Base-by-base conservation (phyloP, 139 green algal species). In the Auxenochlorella pyrenoidosa region DNA sequence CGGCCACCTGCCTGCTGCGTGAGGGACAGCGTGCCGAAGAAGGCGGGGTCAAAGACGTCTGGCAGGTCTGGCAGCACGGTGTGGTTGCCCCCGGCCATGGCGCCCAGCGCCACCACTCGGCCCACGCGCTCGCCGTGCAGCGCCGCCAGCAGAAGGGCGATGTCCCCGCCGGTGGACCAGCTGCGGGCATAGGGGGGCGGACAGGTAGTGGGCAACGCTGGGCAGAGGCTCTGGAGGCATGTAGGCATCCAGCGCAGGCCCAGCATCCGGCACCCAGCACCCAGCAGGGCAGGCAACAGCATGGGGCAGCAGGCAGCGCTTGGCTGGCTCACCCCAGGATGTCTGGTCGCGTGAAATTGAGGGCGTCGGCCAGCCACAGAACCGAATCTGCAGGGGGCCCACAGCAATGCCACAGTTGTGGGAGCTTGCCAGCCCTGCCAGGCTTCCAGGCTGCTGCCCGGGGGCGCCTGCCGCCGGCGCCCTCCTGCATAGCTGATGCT, bases 31-130 rank as follows among this genome's bases (percentile, higher is more conserved):
- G 19, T 41, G 30, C 12, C 30, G 36, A 82, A 82, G 75, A 8
- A 63, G 30, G 30, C 75, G 12, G 75, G 75, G 1, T 60, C 43
- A 28, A 65, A 63, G 0, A 94, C 36, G 89, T 95, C 91, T 0
- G 91, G 91, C 73, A 93, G 3, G 84, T 95, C 93, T 2, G 66
- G 18, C 47, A 95, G 85, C 34, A 84, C 78, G 0, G 75, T 82
- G 75, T 65, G 30, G 75, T 41, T 65, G 44, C 28, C 28, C 15
- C 75, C 75, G 0, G 43, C 75, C 75, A 82, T 82, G 75, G 75
- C 75, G 15, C 75, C 75, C 10, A 65, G 36, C 43, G 41, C 75
- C 21, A 82, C 30, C 15, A 82, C 30, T 13, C 75, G 75, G 16
- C 30, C 26, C 43, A 82, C 43, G 10, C 44, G 75, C 22, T 28